Evolutionary conservation across 139 green algal species (phyloP).

Genomic region (Chlamydomonas incerta): DNA sequence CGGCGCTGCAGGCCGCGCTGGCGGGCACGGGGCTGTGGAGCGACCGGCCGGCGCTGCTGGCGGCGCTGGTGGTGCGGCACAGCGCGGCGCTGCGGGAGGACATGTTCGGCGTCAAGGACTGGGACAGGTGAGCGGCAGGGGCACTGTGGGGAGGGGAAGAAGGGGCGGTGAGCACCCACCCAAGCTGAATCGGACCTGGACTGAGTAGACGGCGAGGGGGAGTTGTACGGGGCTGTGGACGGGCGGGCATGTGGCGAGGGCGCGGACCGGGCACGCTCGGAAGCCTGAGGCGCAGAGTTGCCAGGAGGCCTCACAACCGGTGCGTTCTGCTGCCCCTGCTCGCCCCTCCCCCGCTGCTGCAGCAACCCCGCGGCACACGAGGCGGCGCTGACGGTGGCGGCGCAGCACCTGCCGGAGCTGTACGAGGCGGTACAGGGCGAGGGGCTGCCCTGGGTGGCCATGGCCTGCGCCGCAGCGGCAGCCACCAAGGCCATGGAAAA

Average conservation of each 20-base stretch:
- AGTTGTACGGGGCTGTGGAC: no score
- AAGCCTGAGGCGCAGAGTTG: no score
- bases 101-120: neutral
- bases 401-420: slow-evolving; percentile 30
- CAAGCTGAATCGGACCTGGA: no score
- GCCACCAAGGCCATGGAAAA: no score
- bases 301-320: no score
- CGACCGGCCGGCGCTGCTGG: neutral
- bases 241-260: no score
- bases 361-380: slow-evolving; percentile 13
- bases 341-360: neutral
- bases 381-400: neutral
- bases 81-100: neutral
- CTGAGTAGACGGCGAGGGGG: no score
- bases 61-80: neutral
- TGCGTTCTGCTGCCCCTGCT: no score
- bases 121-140: neutral
- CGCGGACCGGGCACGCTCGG: no score
- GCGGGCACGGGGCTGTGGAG: neutral
- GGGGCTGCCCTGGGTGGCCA: slow-evolving; percentile 30
- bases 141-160: no score
- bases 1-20: neutral
- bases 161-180: no score
- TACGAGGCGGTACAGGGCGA: slow-evolving; percentile 23
- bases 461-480: neutral